A percentile compares a stretch with the other conserved stretches of the same genome.
Conservation (phyloP, 176 grass and related monocot genomes). For the Musa beccarii region DNA sequence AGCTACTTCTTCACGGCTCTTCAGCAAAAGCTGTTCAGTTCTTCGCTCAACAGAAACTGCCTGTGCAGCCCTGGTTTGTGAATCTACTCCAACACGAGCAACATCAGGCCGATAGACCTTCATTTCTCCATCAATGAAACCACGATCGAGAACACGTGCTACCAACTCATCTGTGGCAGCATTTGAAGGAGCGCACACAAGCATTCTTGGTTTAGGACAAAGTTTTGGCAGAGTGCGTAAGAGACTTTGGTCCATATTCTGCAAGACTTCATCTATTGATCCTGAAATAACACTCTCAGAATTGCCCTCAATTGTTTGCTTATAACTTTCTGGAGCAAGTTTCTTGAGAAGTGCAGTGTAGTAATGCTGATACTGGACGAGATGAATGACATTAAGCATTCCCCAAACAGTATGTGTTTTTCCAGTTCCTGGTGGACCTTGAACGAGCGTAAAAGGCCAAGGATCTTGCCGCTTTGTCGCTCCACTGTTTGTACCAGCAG, state of each 20-base stretch:
- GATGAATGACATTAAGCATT: conserved; percentile 99
- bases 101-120: conserved; percentile 99
- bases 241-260: conserved; percentile 97
- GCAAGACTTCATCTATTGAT: conserved; percentile 95
- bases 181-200: conserved; percentile 96
- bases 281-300: conserved; percentile 48
- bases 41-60: conserved; percentile 96
- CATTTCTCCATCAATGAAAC: conserved; percentile 99
- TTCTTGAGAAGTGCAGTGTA: conserved; percentile 93
- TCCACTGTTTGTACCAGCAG: conserved; percentile 81
- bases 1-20: conserved; percentile 80
- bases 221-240: conserved; percentile 91
- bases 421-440: conserved; percentile 92
- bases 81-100: conserved; percentile 96
- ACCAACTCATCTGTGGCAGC: conserved; percentile 93
- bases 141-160: conserved; percentile 91
- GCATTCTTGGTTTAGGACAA: conserved; percentile 96
- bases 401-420: conserved; percentile 99
- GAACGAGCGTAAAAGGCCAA: conserved; percentile 98
- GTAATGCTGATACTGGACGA: conserved; percentile 99
- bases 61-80: conserved; percentile 91
- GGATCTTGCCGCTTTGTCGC: conserved; percentile 80
- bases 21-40: conserved; percentile 91
- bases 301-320: conserved; percentile 54
- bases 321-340: conserved; percentile 98